Percentiles rank a stretch among this genome's conserved stretches.
These are phyloP conservation scores for Aspergillus puulaauensis DNA, from an alignment of 2,329 filamentous ascomycete genomes.

Conservation along the genomic window DNA sequence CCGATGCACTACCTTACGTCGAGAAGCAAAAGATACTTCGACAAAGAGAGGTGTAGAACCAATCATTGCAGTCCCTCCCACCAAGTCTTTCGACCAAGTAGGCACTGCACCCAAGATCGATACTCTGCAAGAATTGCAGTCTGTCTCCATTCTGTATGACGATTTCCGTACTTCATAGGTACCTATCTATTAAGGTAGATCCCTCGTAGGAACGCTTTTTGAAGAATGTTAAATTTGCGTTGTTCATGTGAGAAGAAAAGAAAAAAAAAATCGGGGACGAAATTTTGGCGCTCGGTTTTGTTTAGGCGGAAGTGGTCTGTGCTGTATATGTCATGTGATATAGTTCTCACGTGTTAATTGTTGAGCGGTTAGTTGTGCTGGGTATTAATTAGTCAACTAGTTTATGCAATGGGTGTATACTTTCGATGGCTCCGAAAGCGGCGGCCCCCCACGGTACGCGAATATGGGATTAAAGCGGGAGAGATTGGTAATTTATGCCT, in stretches of 20 bases:
- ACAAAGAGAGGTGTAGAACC: constrained; percentile 47
- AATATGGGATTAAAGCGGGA: not conserved
- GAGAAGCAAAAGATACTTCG: not conserved
- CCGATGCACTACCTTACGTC: not conserved
- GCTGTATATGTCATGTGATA: constrained; percentile 9
- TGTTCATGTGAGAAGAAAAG: constrained; percentile 52
- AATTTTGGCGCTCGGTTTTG: constrained; percentile 1
- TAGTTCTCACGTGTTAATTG: not conserved
- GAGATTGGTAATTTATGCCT: not conserved
- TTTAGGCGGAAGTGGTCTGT: constrained; percentile 15
- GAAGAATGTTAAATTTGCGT: constrained; percentile 57
- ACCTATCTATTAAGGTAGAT: constrained; percentile 3
- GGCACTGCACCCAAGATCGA: constrained; percentile 61
- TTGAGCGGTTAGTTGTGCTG: no score
- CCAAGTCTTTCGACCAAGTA: constrained; percentile 39
- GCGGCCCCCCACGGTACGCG: constrained; percentile 7
- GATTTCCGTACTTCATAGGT: constrained; percentile 59
- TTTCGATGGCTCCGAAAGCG: constrained; percentile 15
- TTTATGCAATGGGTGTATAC: not conserved
- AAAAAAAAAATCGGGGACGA: constrained; percentile 27
- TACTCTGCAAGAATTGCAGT: constrained; percentile 36
- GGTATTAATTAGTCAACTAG: not conserved
- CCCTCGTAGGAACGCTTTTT: constrained; percentile 59
- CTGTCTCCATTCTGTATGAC: constrained; percentile 57
- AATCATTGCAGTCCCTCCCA: constrained; percentile 62